Evolutionary conservation across 768 basidiomycete genomes (phyloP).

Genomic region (Suillus weaverae): DNA sequence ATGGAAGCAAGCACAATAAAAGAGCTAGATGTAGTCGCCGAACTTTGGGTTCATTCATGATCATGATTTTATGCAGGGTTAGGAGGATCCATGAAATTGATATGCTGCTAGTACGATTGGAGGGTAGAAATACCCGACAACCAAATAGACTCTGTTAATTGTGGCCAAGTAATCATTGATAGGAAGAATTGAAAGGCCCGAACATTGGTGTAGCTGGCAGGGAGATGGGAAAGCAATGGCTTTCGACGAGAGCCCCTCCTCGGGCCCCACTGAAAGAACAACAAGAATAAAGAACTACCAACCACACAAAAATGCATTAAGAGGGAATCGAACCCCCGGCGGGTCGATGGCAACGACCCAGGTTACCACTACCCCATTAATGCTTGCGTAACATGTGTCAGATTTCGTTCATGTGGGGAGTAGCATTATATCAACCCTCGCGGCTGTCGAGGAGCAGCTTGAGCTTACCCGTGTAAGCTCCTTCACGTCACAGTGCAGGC

Average conservation of each 20-base stretch:
- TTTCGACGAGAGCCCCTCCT: no score
- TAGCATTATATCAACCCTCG: no score
- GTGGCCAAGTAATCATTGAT: no score
- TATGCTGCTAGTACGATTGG: background rate
- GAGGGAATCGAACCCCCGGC: constrained; percentile 80
- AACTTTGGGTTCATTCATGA: constrained; percentile 61
- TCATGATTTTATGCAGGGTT: background rate
- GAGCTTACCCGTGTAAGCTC: no score
- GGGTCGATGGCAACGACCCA: constrained; percentile 49
- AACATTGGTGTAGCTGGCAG: no score
- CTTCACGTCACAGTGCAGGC: no score
- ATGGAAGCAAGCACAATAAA: constrained; percentile 52
- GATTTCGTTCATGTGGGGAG: no score
- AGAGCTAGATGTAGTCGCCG: constrained; percentile 72
- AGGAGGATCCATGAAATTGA: background rate
- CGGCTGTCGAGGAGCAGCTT: no score
- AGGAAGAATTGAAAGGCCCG: no score
- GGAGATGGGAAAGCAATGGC: no score
- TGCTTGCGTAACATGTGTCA: constrained; percentile 9
- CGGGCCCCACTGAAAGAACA: no score
- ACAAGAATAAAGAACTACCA: background rate
- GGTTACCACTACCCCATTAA: constrained; percentile 37
- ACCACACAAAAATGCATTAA: constrained; percentile 49
- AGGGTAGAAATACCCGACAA: background rate
- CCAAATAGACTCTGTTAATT: no score